Conservation (phyloP, 2,329 filamentous ascomycete species). For the Fusarium liriodendri region DNA sequence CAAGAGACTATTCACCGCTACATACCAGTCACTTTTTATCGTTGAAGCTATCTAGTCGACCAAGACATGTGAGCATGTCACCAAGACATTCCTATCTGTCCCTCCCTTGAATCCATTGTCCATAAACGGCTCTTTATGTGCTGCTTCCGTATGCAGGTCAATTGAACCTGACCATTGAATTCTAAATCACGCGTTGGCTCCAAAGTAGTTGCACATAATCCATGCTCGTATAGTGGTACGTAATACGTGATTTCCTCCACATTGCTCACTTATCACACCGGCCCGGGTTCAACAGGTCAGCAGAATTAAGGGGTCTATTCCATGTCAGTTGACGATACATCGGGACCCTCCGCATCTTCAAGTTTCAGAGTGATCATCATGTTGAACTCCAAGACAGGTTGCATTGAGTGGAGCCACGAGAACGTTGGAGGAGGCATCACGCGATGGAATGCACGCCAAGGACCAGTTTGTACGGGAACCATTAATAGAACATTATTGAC, state of each 20-base stretch:
- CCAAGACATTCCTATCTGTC: neutral
- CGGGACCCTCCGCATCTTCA: neutral
- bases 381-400: neutral
- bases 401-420: neutral
- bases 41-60: neutral
- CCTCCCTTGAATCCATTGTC: neutral
- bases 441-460: conserved; percentile 5
- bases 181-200: neutral
- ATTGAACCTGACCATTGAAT: neutral
- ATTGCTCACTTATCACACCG: neutral
- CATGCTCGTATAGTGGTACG: neutral
- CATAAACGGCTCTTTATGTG: neutral
- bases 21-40: neutral
- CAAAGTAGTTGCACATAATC: neutral
- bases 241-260: neutral
- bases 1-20: neutral
- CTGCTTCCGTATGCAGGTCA: neutral
- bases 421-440: neutral
- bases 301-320: neutral
- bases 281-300: neutral
- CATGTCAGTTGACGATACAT: neutral
- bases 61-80: neutral
- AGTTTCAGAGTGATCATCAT: neutral
- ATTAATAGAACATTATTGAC: conserved; percentile 35
- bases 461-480: conserved; percentile 1